Evolutionary conservation across 2,329 filamentous ascomycete genomes (phyloP), one percentile per base, ranked within the genome.

Genomic region (Arthrinium phaeospermum): DNA sequence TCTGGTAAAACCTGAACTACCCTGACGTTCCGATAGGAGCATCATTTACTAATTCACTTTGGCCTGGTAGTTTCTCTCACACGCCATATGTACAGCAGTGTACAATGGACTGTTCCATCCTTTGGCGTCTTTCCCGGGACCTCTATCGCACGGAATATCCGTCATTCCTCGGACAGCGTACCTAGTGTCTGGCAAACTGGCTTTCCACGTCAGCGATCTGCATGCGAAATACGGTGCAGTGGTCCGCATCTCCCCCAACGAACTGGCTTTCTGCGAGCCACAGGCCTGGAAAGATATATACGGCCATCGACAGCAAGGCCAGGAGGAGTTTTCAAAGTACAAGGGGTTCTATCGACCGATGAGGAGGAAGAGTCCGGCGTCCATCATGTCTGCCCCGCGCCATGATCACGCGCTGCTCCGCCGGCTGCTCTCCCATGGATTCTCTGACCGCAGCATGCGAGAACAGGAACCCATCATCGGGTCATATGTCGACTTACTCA

Each of bases 221-320:
- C 82, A 83, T 73, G 71, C 75, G 7, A 76, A 80, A 70, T 85
- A 85, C 71, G 85, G 85, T 16, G 76, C 79, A 1, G 78, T 84
- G 2, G 82, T 87, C 12, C 83, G 85, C 5, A 76, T 85, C 51
- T 77, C 79, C 3, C 85, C 85, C 4, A 79, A 83, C 68, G 83
- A 86, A 75, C 78, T 87, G 45, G 81, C 81, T 2, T 86, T 82
- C 75, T 79, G 77, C 34, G 72, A 82, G 81, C 75, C 81, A 0
- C 76, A 80, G 47, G 82, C 83, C 3, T 85, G 82, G 82, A 79
- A 78, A 69, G 83, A 85, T 68, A 83, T 84, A 70, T 83, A 83
- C 73, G 82, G 83, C 41, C 81, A 83, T 74, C 79, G 80, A 53
- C 73, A 72, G 67, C 75, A 75, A 16, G 77, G 77, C 14, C 74